Evolutionary conservation across 352 stramenopile genomes (phyloP).

Genomic region (Globisporangium cystogenes): DNA sequence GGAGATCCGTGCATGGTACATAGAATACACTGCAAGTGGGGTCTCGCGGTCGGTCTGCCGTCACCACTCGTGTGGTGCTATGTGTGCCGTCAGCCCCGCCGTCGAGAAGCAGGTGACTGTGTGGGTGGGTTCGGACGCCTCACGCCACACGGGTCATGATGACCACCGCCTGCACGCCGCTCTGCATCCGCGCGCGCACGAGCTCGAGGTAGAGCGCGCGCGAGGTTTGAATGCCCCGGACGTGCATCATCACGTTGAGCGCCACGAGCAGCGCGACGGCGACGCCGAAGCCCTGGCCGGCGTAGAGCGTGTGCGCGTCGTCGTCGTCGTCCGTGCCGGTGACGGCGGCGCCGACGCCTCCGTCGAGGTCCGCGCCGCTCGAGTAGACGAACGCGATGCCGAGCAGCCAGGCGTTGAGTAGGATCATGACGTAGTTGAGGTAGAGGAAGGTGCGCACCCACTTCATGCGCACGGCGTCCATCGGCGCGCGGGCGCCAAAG

Average conservation of each 20-base stretch:
- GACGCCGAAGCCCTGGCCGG: constrained; percentile 30
- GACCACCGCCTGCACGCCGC: constrained; percentile 4
- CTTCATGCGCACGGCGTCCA: constrained; percentile 55
- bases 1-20: not conserved
- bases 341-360: not conserved
- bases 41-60: too few relatives aligned
- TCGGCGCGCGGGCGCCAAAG: constrained; percentile 48
- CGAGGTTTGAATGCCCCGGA: constrained; percentile 36
- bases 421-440: constrained; percentile 67
- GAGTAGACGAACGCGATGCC: constrained; percentile 37
- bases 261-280: constrained; percentile 47
- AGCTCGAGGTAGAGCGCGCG: constrained; percentile 32
- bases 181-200: constrained; percentile 10
- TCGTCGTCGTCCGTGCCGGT: constrained; percentile 20
- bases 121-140: too few relatives aligned
- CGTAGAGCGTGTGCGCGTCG: constrained; percentile 24
- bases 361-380: constrained; percentile 23
- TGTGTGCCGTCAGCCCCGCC: too few relatives aligned
- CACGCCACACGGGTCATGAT: constrained; percentile 14
- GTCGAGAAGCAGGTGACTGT: too few relatives aligned
- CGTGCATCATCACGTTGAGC: constrained; percentile 53
- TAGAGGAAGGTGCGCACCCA: constrained; percentile 66
- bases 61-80: too few relatives aligned
- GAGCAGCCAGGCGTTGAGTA: constrained; percentile 62
- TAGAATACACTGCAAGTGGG: not conserved